Base-by-base conservation (phyloP, 78 protist genomes). In the Isochrysis galbana region DNA sequence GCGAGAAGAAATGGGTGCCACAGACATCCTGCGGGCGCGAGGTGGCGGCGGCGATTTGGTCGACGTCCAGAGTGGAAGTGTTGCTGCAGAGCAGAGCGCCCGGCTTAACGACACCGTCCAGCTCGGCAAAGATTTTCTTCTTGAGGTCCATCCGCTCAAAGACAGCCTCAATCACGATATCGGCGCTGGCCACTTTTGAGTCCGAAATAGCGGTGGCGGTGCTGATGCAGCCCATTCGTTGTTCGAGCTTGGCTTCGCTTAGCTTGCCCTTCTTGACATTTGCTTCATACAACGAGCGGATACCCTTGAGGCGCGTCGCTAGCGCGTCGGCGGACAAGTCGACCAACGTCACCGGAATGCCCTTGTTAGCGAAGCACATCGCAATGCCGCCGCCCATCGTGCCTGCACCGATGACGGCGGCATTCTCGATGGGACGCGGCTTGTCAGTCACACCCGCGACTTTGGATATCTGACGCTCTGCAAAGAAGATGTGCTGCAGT, bases 1-100 rank as follows among this genome's bases (percentile, higher is more conserved):
- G 97, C 2, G 94, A 61, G 94, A 96, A 96, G 87, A 96, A 96
- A 84, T 96, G 97, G n/a, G 61, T 44, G 7, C 97, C 97, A 25
- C 91, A 39, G 22, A 94, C 86, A 5, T 41, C 46, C 23, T 95
- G 89, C 47, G 89, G 87, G n/a, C 94, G 44, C 55, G 36, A 29
- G 46, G 72, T 47, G 48, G 54, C 39, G 17, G 44, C 2, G 22
- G 84, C 61, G 83, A 87, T 74, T 19, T 88, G 72, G 86, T 93
- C 96, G n/a, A 95, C 55, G 84, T 86, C 61, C 47, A 96, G 83
- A 0, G 91, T 90, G 29, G 91, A 88, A n/a, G 91, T 96, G 95
- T 96, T 96, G 74, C 92, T 72, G 41, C 95, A 94, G 77, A 96
- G 94, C 14, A 94, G 78, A 25, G 93, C 84, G 25, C 36, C 80